phyloP scores from a whole-genome alignment of 495 filamentous ascomycete genomes.

The Bryoglossum gracile region DNA sequence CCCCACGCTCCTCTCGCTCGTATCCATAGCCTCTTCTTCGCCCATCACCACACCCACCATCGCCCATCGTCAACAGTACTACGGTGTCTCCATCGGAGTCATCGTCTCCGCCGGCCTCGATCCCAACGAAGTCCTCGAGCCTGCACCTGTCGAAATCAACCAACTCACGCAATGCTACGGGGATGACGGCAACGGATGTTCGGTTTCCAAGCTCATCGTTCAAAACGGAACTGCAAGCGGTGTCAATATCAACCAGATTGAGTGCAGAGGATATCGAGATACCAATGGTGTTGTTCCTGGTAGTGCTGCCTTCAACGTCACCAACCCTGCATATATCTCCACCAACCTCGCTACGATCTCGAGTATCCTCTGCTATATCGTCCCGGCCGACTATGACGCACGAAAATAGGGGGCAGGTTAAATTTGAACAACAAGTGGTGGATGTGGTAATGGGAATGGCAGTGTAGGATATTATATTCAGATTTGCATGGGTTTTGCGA shows the following conservation, averaged over 20 bases:
- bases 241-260: neutral
- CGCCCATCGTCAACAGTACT: neutral
- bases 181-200: neutral
- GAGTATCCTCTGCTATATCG: neutral
- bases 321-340: neutral
- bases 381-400: too few species aligned
- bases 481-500: too few species aligned
- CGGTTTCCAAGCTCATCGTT: neutral
- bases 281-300: neutral
- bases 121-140: constrained; percentile 1
- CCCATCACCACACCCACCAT: neutral
- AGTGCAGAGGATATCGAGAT: neutral
- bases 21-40: neutral
- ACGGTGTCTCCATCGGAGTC: neutral
- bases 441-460: too few species aligned
- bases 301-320: neutral
- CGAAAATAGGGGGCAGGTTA: too few species aligned
- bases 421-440: too few species aligned
- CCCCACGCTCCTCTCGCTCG: neutral
- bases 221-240: neutral
- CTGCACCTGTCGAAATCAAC: neutral
- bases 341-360: neutral
- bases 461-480: too few species aligned
- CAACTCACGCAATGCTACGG: neutral
- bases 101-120: neutral